Conservation (phyloP, 139 green algal species). For the Chlamydomonas sphaeroides region DNA sequence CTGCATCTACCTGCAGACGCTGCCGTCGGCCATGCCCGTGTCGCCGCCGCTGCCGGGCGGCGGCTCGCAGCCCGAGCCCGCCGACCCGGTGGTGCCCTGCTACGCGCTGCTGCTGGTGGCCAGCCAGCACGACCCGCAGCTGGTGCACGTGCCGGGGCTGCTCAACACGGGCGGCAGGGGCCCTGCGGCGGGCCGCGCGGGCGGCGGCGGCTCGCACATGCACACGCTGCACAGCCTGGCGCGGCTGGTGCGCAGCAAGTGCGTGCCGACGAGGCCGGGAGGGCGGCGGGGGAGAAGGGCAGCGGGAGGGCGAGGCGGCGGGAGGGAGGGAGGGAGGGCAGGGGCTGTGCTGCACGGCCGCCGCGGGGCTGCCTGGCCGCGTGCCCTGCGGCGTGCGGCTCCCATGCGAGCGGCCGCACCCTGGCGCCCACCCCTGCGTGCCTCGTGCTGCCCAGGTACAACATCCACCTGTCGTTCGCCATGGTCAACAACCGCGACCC, state of each 20-base stretch:
- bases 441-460: background rate
- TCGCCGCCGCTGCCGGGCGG: constrained; percentile 19
- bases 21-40: constrained; percentile 32
- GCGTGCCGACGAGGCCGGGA: too few relatives aligned
- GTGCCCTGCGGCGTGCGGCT: too few relatives aligned
- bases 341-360: too few relatives aligned
- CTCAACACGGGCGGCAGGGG: background rate
- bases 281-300: too few relatives aligned
- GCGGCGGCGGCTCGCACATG: background rate
- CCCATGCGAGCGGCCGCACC: too few relatives aligned
- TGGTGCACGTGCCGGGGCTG: constrained; percentile 18
- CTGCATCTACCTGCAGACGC: constrained; percentile 35
- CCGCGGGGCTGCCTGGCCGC: too few relatives aligned
- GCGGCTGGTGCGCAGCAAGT: background rate
- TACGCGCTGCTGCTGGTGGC: constrained; percentile 19
- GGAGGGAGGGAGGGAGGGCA: too few relatives aligned
- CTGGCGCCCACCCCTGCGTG: background rate
- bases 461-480: constrained; percentile 24
- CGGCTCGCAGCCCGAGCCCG: constrained; percentile 5
- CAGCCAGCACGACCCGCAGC: background rate
- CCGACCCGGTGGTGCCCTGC: constrained; percentile 27
- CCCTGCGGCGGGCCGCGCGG: background rate
- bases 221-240: constrained; percentile 19
- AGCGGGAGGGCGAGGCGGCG: too few relatives aligned
- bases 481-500: constrained; percentile 5